Evolutionary conservation across 306 rosid genomes (phyloP).

Genomic region (Vigna reflexopilosa): DNA sequence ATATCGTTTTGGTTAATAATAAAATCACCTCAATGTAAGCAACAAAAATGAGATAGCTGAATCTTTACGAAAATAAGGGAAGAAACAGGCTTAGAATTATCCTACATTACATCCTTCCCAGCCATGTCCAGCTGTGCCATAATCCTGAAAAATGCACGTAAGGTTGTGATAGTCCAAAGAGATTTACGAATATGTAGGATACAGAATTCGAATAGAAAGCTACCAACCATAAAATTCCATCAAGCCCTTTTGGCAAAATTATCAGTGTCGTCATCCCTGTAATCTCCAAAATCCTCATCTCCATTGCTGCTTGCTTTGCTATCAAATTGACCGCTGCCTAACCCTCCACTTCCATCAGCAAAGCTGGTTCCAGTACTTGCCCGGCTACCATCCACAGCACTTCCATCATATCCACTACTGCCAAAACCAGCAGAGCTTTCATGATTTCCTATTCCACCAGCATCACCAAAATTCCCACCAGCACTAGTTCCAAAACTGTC

Average conservation of each 20-base stretch:
- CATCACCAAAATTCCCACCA: constrained; percentile 41
- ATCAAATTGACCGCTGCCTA: constrained; percentile 47
- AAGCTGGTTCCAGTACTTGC: constrained; percentile 34
- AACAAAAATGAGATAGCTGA: constrained; percentile 35
- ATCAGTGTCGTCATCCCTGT: constrained; percentile 55
- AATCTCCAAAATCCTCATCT: constrained; percentile 45
- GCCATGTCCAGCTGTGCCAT: constrained; percentile 32
- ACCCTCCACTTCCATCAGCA: constrained; percentile 39
- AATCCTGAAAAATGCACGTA: constrained; percentile 34
- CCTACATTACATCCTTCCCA: constrained; percentile 35
- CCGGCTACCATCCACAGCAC: constrained; percentile 25
- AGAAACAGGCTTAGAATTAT: constrained; percentile 1
- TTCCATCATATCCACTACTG: constrained; percentile 38
- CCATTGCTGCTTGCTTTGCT: constrained; percentile 40
- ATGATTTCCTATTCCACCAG: constrained; percentile 43
- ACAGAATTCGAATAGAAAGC: constrained; percentile 32
- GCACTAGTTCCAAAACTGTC: constrained; percentile 46
- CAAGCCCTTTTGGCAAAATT: constrained; percentile 78
- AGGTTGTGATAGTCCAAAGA: constrained; percentile 31
- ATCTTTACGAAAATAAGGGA: constrained; percentile 16
- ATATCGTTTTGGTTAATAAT: constrained; percentile 39
- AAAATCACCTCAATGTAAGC: constrained; percentile 36
- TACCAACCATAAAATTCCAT: constrained; percentile 37
- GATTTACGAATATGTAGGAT: constrained; percentile 20
- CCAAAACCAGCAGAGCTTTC: constrained; percentile 31